Base-by-base conservation (phyloP, 441 rosid species). In the Syzygium malaccense region DNA sequence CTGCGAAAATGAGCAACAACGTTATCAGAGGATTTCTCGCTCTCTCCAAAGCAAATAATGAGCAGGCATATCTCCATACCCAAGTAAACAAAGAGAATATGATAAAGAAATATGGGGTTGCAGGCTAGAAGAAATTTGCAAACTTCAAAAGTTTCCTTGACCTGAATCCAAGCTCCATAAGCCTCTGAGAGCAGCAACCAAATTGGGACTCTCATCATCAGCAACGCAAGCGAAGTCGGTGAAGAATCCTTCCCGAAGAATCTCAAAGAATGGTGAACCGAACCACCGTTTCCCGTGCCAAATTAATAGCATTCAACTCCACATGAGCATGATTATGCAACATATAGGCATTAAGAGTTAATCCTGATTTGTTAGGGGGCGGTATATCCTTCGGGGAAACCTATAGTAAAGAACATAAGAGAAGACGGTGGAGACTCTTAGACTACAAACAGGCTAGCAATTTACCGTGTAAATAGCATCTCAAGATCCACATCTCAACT, bases 201-300 rank as follows among this genome's bases (percentile, higher is more conserved):
- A 96, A 96, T 91, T 94, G 99, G 97, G 98, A 88, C 99, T 95
- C 91, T 96, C 99, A 85, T 97, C 98, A 89, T 96, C 99, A 83
- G 99, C 98, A 86, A 95, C 97, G 91, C 91, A 97, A 58, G 98
- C 99, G 88, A 97, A 97, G 90, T 96, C 98, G 20, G 95, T 94
- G 64, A 96, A 95, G 92, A 97, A 96, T 9, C 93, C 90, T 33
- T 92, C 93, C 66, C 97, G 98, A 7, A 94, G 91, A 91, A 92
- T 84, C 55, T 95, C 88, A 26, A 56, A 55, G 86, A 93, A 92
- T 86, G 96, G 96, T 10, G 90, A 97, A 96, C 55, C 95, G 95
- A 90, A 96, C 96, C 54, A 95, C 98, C 56, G 96, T 96, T 88
- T 96, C 98, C 98, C 99, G 96, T 32, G 98, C 99, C 92, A 96